Conservation (phyloP, 2,329 filamentous ascomycete species). For the Diaporthe citriasiana region DNA sequence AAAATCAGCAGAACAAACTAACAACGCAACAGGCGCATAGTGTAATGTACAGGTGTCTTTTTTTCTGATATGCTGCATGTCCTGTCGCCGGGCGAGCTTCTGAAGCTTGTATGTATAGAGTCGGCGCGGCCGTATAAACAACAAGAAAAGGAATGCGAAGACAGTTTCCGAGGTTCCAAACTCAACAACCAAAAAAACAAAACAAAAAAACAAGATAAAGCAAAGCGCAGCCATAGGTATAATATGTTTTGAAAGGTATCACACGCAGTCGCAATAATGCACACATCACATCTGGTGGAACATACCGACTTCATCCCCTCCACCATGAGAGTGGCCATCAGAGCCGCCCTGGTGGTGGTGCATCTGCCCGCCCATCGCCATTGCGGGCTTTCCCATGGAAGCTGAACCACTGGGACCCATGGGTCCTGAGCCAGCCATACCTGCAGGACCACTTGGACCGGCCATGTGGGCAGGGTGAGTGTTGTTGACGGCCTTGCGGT, state of each 20-base stretch:
- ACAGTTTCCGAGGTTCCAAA: conserved; percentile 45
- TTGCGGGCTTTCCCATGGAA: conserved; percentile 75
- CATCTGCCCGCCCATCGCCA: conserved; percentile 76
- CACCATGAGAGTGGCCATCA: conserved; percentile 76
- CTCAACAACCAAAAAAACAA: conserved; percentile 50
- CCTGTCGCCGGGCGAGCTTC: conserved; percentile 55
- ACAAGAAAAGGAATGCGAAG: conserved; percentile 50
- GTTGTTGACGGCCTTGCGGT: conserved; percentile 78
- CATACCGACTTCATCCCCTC: conserved; percentile 95
- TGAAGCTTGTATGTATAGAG: conserved; percentile 44
- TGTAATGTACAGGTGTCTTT: conserved; percentile 66
- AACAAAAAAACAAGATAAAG: conserved; percentile 46
- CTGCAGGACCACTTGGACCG: conserved; percentile 75
- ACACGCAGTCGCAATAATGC: conserved; percentile 54
- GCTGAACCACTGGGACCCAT: conserved; percentile 70
- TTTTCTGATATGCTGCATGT: conserved; percentile 57
- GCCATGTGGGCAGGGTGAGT: conserved; percentile 66
- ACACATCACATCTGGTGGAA: conserved; percentile 89
- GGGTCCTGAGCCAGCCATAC: conserved; percentile 73
- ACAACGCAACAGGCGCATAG: conserved; percentile 54
- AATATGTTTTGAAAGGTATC: conserved; percentile 48
- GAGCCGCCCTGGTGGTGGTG: conserved; percentile 83
- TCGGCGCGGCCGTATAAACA: conserved; percentile 46
- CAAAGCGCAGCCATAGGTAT: conserved; percentile 50
- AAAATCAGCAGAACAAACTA: conserved; percentile 62